phyloP scores from a whole-genome alignment of 306 rosid genomes.

The cucumber (Cucumis sativus) region Cucumber_9930_V3 NC_026660.2:23387501-23388000 shows the following conservation, averaged over 20 bases:
- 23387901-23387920: neutral
- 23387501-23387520: no score
- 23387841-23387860: neutral
- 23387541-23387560: neutral
- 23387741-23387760: conserved; percentile 88
- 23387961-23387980: neutral
- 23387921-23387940: neutral
- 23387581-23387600: conserved; percentile 34
- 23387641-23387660: conserved; percentile 65
- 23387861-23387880: neutral
- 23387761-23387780: neutral
- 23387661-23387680: conserved; percentile 66
- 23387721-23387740: conserved; percentile 97
- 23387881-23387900: neutral
- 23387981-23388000: neutral
- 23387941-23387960: neutral
- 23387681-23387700: conserved; percentile 85
- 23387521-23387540: no score
- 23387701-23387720: conserved; percentile 82
- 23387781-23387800: neutral
- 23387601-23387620: conserved; percentile 75
- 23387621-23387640: conserved; percentile 58
- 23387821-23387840: neutral
- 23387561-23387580: neutral
- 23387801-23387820: neutral